Conservation (phyloP, 164 flowering plant genomes). For the Chimonanthus salicifolius region DNA sequence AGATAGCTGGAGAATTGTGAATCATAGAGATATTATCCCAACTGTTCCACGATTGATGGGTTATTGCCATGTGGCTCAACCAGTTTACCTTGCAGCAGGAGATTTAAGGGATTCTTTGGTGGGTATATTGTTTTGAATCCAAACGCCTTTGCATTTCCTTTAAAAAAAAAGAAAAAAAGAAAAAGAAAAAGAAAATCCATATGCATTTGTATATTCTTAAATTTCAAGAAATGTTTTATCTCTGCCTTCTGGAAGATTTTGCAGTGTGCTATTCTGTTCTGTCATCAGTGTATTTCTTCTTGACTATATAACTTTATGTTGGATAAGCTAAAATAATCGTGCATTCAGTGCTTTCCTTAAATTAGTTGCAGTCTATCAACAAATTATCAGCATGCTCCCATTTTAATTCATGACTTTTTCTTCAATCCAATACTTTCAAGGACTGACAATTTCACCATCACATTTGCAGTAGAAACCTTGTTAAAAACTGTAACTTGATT, state of each 20-base stretch:
- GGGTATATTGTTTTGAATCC: conserved; percentile 16
- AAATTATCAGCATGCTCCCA: neutral
- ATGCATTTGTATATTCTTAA: neutral
- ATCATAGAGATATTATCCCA: conserved; percentile 95
- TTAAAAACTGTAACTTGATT: neutral
- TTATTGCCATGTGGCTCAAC: conserved; percentile 94
- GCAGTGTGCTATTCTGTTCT: neutral
- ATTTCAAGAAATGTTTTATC: neutral
- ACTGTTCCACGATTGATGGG: conserved; percentile 97
- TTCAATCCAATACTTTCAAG: neutral
- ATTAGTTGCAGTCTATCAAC: neutral
- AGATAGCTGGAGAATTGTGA: conserved; percentile 97
- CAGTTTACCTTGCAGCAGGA: conserved; percentile 80
- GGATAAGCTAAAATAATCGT: neutral
- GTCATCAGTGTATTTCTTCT: neutral
- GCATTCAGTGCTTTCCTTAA: neutral
- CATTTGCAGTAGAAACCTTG: neutral
- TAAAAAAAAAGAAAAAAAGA: too few relatives aligned
- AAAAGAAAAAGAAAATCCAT: neutral
- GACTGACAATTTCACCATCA: neutral
- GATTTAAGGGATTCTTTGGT: conserved; percentile 49
- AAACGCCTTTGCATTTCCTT: too few relatives aligned
- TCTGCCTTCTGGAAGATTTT: neutral
- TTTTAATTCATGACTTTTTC: neutral
- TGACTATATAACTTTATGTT: too few relatives aligned